These are phyloP conservation scores for Mallotus nudiflorus DNA, from an alignment of 345 rosid genomes.

Conservation along the genomic window DNA sequence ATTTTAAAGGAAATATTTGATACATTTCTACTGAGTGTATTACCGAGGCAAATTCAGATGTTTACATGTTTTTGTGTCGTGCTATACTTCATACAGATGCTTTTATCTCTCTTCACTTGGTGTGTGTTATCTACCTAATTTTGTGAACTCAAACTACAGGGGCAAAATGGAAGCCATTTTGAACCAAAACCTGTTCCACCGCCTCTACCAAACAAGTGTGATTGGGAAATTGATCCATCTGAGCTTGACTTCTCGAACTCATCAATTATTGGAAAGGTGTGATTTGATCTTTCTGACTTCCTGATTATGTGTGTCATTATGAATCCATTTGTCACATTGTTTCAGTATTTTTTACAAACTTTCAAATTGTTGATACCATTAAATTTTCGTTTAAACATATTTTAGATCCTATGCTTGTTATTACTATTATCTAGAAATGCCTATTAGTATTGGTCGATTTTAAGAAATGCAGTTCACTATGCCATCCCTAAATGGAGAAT, in stretches of 20 bases:
- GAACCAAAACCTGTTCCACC: constrained; percentile 97
- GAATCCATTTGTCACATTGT: background rate
- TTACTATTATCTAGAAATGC: background rate
- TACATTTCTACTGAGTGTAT: no score
- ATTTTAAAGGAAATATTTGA: no score
- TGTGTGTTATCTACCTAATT: constrained; percentile 12
- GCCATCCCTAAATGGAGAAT: background rate
- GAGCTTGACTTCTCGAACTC: constrained; percentile 91
- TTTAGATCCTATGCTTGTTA: no score
- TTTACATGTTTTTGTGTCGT: no score
- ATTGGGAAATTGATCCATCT: constrained; percentile 97
- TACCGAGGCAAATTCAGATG: no score
- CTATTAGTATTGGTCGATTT: background rate
- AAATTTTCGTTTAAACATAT: background rate
- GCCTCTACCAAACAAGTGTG: constrained; percentile 94
- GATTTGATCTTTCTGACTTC: constrained; percentile 6
- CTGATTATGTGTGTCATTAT: background rate
- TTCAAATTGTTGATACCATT: no score
- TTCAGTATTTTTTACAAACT: constrained; percentile 11
- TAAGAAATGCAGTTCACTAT: background rate
- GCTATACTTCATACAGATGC: no score
- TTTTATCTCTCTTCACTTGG: background rate
- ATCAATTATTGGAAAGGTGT: constrained; percentile 82
- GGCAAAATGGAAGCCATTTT: constrained; percentile 97
- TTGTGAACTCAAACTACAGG: constrained; percentile 49